A percentile compares a stretch with the other conserved stretches of the same genome.
phyloP scores from a whole-genome alignment of 768 basidiomycete species.

The Myochromella boudieri region DNA sequence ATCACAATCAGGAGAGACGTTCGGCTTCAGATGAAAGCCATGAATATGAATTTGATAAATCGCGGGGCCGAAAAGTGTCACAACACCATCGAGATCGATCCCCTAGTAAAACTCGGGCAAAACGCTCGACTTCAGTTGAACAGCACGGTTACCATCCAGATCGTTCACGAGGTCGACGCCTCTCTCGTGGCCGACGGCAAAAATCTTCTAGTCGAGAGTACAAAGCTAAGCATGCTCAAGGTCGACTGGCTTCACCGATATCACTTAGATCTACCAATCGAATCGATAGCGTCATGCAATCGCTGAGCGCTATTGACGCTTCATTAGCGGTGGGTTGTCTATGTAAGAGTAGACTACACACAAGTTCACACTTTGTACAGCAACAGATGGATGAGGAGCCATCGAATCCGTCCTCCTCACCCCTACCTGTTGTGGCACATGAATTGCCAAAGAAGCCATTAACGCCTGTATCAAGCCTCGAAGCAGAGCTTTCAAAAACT shows the following conservation, averaged over 20 bases:
- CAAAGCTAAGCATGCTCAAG: too few relatives aligned
- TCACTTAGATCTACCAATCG: not conserved
- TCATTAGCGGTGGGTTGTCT: not conserved
- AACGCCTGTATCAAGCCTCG: not conserved
- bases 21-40: too few relatives aligned
- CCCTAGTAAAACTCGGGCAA: too few relatives aligned
- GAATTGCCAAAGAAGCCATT: not conserved
- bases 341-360: not conserved
- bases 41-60: too few relatives aligned
- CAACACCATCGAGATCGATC: too few relatives aligned
- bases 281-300: slow-evolving; percentile 7
- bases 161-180: too few relatives aligned
- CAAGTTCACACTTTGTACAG: not conserved
- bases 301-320: not conserved
- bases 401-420: not conserved
- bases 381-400: not conserved
- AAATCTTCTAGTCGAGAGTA: too few relatives aligned
- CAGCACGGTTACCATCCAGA: too few relatives aligned
- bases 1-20: too few relatives aligned
- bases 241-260: not conserved
- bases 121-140: too few relatives aligned
- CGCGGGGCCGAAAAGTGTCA: too few relatives aligned
- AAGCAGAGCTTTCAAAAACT: not conserved
- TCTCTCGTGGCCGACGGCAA: too few relatives aligned
- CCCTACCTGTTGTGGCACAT: not conserved